phyloP scores from a whole-genome alignment of 176 grass and related monocot species.

The Ensete glaucum region DNA sequence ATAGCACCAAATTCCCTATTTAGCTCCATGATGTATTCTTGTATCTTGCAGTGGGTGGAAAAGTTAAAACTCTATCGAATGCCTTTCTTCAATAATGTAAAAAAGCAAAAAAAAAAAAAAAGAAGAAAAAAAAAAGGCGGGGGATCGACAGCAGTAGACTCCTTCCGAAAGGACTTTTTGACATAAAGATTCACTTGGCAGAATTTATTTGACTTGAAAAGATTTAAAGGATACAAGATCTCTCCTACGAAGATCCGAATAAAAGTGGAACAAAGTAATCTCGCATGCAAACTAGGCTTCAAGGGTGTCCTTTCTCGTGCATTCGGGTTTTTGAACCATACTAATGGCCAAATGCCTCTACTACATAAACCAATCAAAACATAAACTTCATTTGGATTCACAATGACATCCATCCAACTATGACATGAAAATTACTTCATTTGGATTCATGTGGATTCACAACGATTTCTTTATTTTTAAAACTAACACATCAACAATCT shows the following conservation, averaged over 20 bases:
- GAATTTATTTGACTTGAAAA: neutral
- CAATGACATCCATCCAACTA: no score
- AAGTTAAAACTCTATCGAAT: neutral
- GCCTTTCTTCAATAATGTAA: neutral
- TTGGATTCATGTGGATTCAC: neutral
- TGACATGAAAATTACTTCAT: no score
- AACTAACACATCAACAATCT: neutral
- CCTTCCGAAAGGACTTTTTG: neutral
- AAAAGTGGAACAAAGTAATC: neutral
- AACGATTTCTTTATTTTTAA: neutral
- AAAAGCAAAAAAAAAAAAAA: neutral
- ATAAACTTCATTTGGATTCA: no score
- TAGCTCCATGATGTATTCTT: no score
- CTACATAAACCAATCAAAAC: no score
- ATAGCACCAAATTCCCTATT: neutral
- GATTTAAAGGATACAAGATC: no score
- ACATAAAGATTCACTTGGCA: neutral
- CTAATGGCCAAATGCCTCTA: no score
- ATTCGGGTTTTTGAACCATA: no score
- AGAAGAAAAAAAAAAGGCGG: neutral
- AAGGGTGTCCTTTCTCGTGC: no score
- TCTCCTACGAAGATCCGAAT: neutral
- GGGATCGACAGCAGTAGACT: neutral
- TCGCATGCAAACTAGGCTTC: neutral
- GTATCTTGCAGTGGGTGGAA: neutral